Evolutionary conservation across 257 asterid species (phyloP), one percentile per base, ranked within the genome.

Genomic region (Plantago elongata): DNA sequence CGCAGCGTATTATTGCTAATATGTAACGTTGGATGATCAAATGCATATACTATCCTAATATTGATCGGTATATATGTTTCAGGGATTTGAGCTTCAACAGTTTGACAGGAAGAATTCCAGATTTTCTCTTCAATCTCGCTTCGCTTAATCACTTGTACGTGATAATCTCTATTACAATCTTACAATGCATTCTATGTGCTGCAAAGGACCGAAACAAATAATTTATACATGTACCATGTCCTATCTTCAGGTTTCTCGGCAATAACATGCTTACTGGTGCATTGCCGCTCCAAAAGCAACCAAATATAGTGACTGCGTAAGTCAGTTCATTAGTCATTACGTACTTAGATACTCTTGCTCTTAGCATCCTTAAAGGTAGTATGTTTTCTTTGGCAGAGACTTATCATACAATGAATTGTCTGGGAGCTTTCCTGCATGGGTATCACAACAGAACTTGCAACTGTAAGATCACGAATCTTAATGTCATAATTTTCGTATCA

Each of bases 11-110:
- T 22, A 22, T 22, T 22, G 1, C 27, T 22, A 51, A 51, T 15
- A 50, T 7, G 3, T 50, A 50, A n/a, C n/a, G n/a, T 51, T 51
- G 2, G 11, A 17, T 9, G 27, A 22, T 22, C 5, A 51, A n/a
- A n/a, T 44, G 45, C 54, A 62, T 7, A 27, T 3, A 17, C n/a
- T 52, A 17, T 30, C 12, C 40, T 18, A 38, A 52, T 8, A 52
- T 10, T 9, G 4, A 3, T 18, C 27, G 3, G 14, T 22, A 22
- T 22, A 22, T 22, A 22, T 1, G n/a, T 72, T 70, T 70, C 83
- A 90, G 97, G 82, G 97, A 90, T 72, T 80, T 90, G 84, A 85
- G 96, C 84, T 90, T 83, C 93, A 90, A 90, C 78, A 85, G 77
- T 73, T 44, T 48, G 7, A 48, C 54, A 11, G 54, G 54, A 14